These are phyloP conservation scores for Ananas comosus DNA, from an alignment of 176 grass and related monocot genomes.

Conservation along the genomic window DNA sequence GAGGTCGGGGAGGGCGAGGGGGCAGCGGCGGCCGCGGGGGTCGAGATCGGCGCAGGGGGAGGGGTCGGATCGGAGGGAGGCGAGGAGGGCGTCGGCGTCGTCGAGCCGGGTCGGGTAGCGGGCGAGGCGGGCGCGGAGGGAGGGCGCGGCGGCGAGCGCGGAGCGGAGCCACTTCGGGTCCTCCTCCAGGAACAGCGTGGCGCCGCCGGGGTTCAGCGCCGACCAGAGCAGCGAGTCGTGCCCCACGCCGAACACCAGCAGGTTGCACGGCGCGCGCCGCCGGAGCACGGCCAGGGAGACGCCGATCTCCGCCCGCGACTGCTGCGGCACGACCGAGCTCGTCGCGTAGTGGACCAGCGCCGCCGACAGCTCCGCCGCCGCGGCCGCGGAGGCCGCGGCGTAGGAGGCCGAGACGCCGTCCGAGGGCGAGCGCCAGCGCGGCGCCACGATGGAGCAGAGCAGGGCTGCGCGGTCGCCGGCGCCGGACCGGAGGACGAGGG, in stretches of 20 bases:
- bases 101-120: conserved; percentile 38
- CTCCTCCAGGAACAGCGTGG: conserved; percentile 61
- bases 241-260: conserved; percentile 29
- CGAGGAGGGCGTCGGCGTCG: conserved; percentile 28
- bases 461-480: background rate
- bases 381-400: background rate
- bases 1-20: conserved; percentile 45
- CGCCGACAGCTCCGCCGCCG: conserved; percentile 3
- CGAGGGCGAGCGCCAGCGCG: background rate
- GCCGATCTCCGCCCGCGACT: conserved; percentile 37
- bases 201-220: conserved; percentile 51
- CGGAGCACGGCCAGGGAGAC: conserved; percentile 40
- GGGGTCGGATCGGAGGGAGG: background rate
- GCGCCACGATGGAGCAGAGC: background rate
- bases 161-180: conserved; percentile 32
- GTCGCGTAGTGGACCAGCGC: conserved; percentile 23
- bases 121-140: conserved; percentile 40
- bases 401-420: background rate
- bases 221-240: conserved; percentile 45
- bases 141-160: conserved; percentile 16
- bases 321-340: conserved; percentile 30
- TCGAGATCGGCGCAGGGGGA: background rate
- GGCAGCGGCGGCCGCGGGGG: conserved; percentile 26
- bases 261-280: conserved; percentile 31
- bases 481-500: background rate